phyloP scores from a whole-genome alignment of 225 moss, liverwort and hornwort genomes.

The Physcomitrellopsis africana region DNA sequence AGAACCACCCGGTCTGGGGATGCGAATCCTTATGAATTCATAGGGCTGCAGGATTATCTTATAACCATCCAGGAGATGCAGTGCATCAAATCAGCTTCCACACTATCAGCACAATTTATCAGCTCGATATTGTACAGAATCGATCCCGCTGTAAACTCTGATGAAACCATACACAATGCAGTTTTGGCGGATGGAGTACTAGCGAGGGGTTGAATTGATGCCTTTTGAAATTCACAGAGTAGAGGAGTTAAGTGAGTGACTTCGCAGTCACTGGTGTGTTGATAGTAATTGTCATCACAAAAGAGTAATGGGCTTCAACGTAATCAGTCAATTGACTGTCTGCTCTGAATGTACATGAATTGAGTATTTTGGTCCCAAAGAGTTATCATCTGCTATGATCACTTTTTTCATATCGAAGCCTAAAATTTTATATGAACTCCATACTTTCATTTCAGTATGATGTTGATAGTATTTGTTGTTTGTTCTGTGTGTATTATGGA shows the following conservation, averaged over 20 bases:
- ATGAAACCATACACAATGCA: conserved; percentile 49
- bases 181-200: conserved; percentile 42
- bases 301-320: conserved; percentile 12
- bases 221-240: conserved; percentile 27
- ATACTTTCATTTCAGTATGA: too few relatives aligned
- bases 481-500: too few relatives aligned
- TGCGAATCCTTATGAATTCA: conserved; percentile 20
- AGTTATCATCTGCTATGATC: conserved; percentile 22
- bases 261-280: conserved; percentile 22
- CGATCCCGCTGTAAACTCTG: conserved; percentile 45
- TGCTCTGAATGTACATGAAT: conserved; percentile 19
- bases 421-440: too few relatives aligned
- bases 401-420: conserved; percentile 21
- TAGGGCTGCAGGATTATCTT: conserved; percentile 25
- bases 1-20: conserved; percentile 14
- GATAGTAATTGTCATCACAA: not conserved
- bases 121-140: conserved; percentile 47
- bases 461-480: too few relatives aligned
- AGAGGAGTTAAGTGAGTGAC: conserved; percentile 23
- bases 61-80: conserved; percentile 31
- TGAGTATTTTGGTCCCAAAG: conserved; percentile 10
- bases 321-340: conserved; percentile 24
- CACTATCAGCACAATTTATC: conserved; percentile 40
- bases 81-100: conserved; percentile 23
- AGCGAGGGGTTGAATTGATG: conserved; percentile 39